phyloP scores from a whole-genome alignment of 768 basidiomycete species.

The Boletus edulis region DNA sequence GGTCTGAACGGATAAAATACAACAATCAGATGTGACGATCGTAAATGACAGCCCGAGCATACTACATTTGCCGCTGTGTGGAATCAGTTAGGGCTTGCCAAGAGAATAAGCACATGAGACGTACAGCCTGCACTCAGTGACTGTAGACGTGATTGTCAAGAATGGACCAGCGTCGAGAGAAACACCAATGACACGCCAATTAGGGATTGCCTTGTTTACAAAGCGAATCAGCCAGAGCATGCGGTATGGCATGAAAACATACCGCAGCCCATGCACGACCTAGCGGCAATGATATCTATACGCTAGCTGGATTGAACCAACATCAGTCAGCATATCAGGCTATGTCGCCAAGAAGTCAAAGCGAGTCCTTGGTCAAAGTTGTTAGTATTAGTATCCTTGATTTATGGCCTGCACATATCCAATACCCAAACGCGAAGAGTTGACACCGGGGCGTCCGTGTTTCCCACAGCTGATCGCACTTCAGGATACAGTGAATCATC shows the following conservation, averaged over 20 bases:
- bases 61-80: conserved; percentile 46
- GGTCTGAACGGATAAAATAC: conserved; percentile 33
- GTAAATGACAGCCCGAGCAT: background rate
- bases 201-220: conserved; percentile 43
- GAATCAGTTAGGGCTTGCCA: background rate
- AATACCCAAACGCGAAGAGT: conserved; percentile 61
- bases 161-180: conserved; percentile 75
- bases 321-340: too few species aligned
- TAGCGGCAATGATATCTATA: conserved; percentile 66
- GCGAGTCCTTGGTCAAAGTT: conserved; percentile 24
- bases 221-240: background rate
- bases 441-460: conserved; percentile 62
- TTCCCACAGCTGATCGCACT: conserved; percentile 73
- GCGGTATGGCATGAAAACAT: background rate
- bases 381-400: background rate
- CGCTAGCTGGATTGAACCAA: too few species aligned
- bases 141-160: conserved; percentile 65
- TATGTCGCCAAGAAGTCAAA: conserved; percentile 59
- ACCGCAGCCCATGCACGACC: conserved; percentile 62
- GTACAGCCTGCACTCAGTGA: conserved; percentile 33
- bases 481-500: conserved; percentile 88
- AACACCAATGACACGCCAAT: conserved; percentile 52
- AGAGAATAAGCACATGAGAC: conserved; percentile 3
- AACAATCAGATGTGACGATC: background rate
- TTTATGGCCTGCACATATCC: conserved; percentile 27